Base-by-base conservation (phyloP, 495 filamentous ascomycete genomes). In the Thermothielavioides terrestris region DNA sequence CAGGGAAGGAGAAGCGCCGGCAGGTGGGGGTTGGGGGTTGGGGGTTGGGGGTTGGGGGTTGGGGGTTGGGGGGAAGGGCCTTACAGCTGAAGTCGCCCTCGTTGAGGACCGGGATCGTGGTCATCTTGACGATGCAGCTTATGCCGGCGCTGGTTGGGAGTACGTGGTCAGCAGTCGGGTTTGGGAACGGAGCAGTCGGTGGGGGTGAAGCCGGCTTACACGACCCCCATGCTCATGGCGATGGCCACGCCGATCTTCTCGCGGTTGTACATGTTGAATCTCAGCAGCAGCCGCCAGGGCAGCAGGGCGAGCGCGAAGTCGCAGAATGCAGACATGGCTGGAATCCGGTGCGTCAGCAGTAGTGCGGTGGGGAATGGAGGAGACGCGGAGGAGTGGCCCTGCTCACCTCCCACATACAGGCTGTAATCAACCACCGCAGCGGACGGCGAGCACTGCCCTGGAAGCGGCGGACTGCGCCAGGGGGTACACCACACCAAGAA, bases 401-500 rank as follows among this genome's bases (percentile, higher is more conserved):
- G 22, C 55, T 4, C 36, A 58, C 50, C 26, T 48, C 52, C 52
- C 11, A 54, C 48, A 41, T 55, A 46, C 14, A 59, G 30, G 30
- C 52, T 45, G 35, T 39, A 50, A 9, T 50, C 45, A 12, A 56
- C 17, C 15, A 37, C 52, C 0, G 46, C 26, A 14, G 7, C 35
- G 12, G 18, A 14, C 6, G 56, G 55, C 70, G 69, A 75, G 49
- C 71, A 75, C 3, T 51, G 54, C 0, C 66, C 65, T 0, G 15
- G 44, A 15, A 54, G 42, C 32, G 20, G 59, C 52, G 11, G 70
- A 69, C n/a, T n/a, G n/a, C n/a, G n/a, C n/a, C n/a, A n/a, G n/a
- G 44, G 57, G 27, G 58, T 38, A 50, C 71, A 75, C 25, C 58
- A 53, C 0, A 70, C 44, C 55, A 64, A 75, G 7, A 60, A 61